A percentile compares a stretch with the other conserved stretches of the same genome.
Evolutionary conservation across 345 rosid species (phyloP).

Genomic region (Rhodamnia rubescens): DNA sequence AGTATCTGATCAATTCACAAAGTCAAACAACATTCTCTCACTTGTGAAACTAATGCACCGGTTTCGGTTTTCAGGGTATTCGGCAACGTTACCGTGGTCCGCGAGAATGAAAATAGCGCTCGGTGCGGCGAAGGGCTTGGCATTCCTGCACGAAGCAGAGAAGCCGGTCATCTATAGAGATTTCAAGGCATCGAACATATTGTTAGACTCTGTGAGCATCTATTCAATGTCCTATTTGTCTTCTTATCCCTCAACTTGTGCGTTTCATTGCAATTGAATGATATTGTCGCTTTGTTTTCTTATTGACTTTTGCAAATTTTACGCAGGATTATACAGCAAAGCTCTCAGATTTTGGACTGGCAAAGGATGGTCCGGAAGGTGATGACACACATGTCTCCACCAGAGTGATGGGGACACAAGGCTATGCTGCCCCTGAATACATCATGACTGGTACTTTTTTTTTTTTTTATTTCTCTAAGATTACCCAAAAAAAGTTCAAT

Average conservation of each 20-base stretch:
- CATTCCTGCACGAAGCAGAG: constrained; percentile 65
- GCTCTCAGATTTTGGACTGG: constrained; percentile 83
- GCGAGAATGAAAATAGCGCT: constrained; percentile 82
- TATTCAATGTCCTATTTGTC: not conserved
- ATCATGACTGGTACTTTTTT: constrained; percentile 68
- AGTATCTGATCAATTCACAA: not conserved
- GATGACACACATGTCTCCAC: constrained; percentile 90
- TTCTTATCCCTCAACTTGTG: not conserved
- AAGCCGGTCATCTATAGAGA: constrained; percentile 84
- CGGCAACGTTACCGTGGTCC: constrained; percentile 78
- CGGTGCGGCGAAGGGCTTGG: constrained; percentile 87
- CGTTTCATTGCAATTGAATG: not conserved
- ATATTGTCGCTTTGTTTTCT: not conserved
- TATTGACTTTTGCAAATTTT: not conserved
- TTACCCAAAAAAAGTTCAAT: not conserved
- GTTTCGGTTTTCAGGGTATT: constrained; percentile 34
- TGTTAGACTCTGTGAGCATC: constrained; percentile 63
- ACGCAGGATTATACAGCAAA: constrained; percentile 67
- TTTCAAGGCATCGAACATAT: constrained; percentile 84
- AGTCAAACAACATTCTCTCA: not conserved
- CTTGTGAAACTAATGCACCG: not conserved
- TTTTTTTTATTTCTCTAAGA: not conserved
- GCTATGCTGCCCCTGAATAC: constrained; percentile 96
- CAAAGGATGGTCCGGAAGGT: constrained; percentile 92
- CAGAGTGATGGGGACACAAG: constrained; percentile 91